Evolutionary conservation across 805 yeast species (phyloP).

Genomic region (Saturnispora zaruensis): DNA sequence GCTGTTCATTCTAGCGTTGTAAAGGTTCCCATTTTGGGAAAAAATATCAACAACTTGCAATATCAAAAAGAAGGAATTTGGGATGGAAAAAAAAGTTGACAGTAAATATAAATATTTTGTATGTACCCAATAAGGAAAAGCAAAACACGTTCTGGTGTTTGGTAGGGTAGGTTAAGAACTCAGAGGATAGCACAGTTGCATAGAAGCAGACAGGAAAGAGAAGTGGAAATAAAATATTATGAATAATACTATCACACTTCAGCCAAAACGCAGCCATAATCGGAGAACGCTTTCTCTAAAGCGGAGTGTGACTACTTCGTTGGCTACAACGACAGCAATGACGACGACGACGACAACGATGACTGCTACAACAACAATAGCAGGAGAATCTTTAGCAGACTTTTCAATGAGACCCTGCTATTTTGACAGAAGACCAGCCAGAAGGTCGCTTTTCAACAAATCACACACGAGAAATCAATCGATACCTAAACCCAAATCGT

Average conservation of each 20-base stretch:
- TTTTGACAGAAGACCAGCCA: slow-evolving; percentile 1
- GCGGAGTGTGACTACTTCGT: background rate
- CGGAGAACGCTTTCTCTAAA: slow-evolving; percentile 2
- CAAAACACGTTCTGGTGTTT: background rate
- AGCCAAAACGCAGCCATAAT: slow-evolving; percentile 4
- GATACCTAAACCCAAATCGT: background rate
- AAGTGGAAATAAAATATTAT: background rate
- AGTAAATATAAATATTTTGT: background rate
- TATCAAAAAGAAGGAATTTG: background rate
- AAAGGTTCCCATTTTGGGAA: background rate
- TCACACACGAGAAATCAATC: background rate
- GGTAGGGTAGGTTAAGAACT: background rate
- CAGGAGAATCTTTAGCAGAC: background rate
- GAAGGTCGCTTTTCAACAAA: background rate
- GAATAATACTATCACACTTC: slow-evolving; percentile 6
- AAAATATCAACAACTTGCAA: background rate
- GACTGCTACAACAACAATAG: background rate
- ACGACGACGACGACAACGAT: background rate
- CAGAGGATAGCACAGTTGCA: background rate
- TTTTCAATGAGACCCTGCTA: background rate
- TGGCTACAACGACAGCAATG: background rate
- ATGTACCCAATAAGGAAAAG: background rate
- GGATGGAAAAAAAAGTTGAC: background rate
- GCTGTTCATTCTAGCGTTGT: background rate
- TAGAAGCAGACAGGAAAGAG: background rate